phyloP scores from a whole-genome alignment of 2,329 filamentous ascomycete species.

The Alternaria triticimaculans region DNA sequence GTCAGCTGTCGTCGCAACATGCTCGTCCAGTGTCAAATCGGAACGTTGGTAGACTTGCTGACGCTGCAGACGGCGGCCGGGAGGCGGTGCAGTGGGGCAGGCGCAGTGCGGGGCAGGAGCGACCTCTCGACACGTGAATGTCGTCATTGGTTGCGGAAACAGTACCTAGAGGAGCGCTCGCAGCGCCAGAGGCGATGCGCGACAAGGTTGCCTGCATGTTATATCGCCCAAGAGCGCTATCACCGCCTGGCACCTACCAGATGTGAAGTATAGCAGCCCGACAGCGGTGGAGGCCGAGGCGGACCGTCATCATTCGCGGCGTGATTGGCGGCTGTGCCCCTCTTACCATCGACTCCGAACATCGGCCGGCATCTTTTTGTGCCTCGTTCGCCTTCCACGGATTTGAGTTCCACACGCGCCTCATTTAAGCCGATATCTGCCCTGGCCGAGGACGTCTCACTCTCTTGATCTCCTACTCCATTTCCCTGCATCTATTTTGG shows the following conservation, averaged over 20 bases:
- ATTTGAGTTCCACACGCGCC: constrained; percentile 33
- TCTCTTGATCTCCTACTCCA: background rate
- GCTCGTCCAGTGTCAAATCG: background rate
- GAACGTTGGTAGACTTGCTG: background rate
- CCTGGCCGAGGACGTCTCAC: constrained; percentile 13
- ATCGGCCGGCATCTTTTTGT: constrained; percentile 39
- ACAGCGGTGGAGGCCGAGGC: constrained; percentile 19
- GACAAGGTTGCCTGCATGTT: constrained; percentile 8
- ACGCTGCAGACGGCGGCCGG: background rate
- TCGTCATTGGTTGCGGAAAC: constrained; percentile 22
- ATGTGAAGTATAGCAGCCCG: constrained; percentile 3
- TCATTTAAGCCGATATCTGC: constrained; percentile 30
- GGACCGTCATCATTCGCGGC: constrained; percentile 30
- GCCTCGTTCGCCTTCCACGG: constrained; percentile 31
- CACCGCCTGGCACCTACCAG: background rate
- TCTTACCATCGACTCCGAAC: constrained; percentile 32
- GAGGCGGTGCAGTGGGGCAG: constrained; percentile 10
- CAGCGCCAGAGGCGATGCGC: constrained; percentile 6
- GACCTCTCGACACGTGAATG: constrained; percentile 9
- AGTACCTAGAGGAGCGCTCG: background rate
- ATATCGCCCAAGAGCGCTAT: constrained; percentile 1
- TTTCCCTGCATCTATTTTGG: constrained; percentile 9
- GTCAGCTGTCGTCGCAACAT: background rate
- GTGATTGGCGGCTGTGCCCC: constrained; percentile 33
- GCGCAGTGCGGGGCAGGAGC: constrained; percentile 24